phyloP scores from a whole-genome alignment of 345 rosid genomes.

The Streptanthus diversifolius region DNA sequence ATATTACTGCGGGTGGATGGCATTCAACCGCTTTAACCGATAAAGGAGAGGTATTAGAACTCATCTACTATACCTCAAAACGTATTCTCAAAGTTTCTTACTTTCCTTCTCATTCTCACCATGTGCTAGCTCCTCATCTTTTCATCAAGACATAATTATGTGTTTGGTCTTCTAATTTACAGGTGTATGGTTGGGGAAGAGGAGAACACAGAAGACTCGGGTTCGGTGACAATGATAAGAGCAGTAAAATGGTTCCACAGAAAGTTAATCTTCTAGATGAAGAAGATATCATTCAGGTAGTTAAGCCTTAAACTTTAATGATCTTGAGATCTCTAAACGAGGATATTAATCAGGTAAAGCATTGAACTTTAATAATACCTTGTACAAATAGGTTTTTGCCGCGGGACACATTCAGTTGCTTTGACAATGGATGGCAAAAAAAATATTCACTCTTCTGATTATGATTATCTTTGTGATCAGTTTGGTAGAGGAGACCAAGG shows the following conservation, averaged over 20 bases:
- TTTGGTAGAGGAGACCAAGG: constrained; percentile 97
- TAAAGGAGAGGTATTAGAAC: constrained; percentile 61
- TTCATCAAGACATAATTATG: neutral
- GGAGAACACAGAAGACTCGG: constrained; percentile 97
- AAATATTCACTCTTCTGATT: neutral
- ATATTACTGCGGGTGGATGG: constrained; percentile 99
- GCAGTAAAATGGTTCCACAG: constrained; percentile 96
- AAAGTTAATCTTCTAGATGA: constrained; percentile 75
- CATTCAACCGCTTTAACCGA: constrained; percentile 89
- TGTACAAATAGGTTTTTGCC: constrained; percentile 73
- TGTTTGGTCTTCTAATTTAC: neutral
- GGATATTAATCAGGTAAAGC: constrained; percentile 46
- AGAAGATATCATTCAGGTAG: constrained; percentile 74
- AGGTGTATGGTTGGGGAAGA: constrained; percentile 98
- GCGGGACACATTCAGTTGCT: constrained; percentile 98
- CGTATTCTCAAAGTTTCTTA: neutral
- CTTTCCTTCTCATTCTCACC: neutral
- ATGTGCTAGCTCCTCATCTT: constrained; percentile 1
- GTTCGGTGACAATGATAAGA: constrained; percentile 95
- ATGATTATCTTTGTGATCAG: constrained; percentile 38
- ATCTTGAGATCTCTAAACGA: constrained; percentile 6
- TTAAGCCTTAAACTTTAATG: constrained; percentile 11
- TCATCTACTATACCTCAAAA: no score
- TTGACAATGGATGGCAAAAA: constrained; percentile 69
- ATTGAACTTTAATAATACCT: constrained; percentile 5